Conservation (phyloP, 331 rosid genomes). For the Cydonia oblonga region DNA sequence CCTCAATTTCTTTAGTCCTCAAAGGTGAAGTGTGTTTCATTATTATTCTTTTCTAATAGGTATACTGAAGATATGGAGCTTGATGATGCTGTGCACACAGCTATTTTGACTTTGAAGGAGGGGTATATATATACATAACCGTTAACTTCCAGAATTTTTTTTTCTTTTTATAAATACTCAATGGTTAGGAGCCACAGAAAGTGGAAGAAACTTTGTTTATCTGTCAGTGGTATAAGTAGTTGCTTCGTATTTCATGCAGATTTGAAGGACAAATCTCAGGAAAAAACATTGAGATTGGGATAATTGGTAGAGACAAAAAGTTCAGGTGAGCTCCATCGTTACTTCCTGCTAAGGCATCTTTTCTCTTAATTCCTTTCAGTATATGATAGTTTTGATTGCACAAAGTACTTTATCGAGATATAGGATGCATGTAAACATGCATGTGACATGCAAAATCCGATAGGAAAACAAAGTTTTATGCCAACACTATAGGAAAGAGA, state of each 20-base stretch:
- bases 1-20: neutral
- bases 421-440: neutral
- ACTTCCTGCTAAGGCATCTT: neutral
- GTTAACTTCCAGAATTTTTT: neutral
- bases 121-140: constrained; percentile 61
- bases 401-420: neutral
- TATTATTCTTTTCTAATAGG: constrained; percentile 22
- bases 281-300: constrained; percentile 89
- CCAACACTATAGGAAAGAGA: neutral
- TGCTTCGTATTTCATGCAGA: constrained; percentile 22
- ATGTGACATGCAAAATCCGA: too few species aligned
- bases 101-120: constrained; percentile 90
- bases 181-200: neutral
- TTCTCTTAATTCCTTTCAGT: neutral
- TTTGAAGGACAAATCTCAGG: constrained; percentile 94
- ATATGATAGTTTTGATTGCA: neutral
- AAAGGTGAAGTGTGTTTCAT: neutral
- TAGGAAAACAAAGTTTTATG: neutral
- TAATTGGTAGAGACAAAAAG: constrained; percentile 65
- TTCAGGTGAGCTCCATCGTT: constrained; percentile 50
- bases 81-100: constrained; percentile 92
- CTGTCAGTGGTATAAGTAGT: neutral
- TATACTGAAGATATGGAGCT: constrained; percentile 95
- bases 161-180: neutral
- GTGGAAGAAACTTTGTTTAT: neutral